These are phyloP conservation scores for Lentinula detonsa DNA, from an alignment of 768 basidiomycete genomes.

Conservation along the genomic window DNA sequence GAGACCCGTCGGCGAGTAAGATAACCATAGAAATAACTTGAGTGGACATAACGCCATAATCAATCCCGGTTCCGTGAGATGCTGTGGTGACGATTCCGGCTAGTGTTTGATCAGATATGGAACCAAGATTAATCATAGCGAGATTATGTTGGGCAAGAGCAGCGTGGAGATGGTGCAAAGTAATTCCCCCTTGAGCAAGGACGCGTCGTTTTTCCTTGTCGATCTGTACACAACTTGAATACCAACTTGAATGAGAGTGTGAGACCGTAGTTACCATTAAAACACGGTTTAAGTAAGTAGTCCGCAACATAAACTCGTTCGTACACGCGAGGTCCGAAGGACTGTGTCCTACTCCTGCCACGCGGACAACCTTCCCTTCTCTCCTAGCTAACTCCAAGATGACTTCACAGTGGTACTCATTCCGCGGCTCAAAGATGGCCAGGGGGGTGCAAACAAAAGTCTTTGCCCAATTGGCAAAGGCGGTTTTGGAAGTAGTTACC, in stretches of 20 bases:
- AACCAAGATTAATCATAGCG: constrained; percentile 90
- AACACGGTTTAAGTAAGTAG: constrained; percentile 63
- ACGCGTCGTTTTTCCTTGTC: constrained; percentile 62
- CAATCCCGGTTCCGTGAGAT: constrained; percentile 87
- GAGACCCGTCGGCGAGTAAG: constrained; percentile 69
- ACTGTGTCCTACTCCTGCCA: constrained; percentile 87
- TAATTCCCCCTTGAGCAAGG: constrained; percentile 73
- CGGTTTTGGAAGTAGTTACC: constrained; percentile 38
- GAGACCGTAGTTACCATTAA: constrained; percentile 59
- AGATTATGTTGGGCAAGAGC: constrained; percentile 60
- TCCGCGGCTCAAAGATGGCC: constrained; percentile 71
- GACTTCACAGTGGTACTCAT: constrained; percentile 60
- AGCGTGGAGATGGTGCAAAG: constrained; percentile 66
- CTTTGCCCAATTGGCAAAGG: constrained; percentile 83
- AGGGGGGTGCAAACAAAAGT: constrained; percentile 69
- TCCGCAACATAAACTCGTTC: constrained; percentile 77
- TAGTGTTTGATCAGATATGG: constrained; percentile 94
- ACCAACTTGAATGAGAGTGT: constrained; percentile 14
- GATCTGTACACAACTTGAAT: constrained; percentile 42
- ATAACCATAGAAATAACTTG: constrained; percentile 72
- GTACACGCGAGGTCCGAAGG: constrained; percentile 95
- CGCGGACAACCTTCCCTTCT: constrained; percentile 66
- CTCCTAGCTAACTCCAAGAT: constrained; percentile 78
- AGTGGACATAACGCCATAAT: constrained; percentile 76
- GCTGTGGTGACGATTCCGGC: constrained; percentile 91